Base-by-base conservation (phyloP, 345 rosid genomes). In the Bruguiera sexangula region DNA sequence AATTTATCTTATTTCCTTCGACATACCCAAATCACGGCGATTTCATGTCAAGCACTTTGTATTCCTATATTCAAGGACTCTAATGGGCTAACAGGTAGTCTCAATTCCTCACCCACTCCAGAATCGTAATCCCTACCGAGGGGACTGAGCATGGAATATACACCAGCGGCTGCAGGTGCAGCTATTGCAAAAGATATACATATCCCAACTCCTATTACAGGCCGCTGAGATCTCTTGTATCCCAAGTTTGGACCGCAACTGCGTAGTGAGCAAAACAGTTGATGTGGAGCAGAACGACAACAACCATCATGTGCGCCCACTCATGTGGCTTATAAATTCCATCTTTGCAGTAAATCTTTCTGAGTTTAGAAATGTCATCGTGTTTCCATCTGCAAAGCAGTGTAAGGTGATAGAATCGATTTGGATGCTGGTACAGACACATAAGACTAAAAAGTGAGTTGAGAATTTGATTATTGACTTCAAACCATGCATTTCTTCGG, bases 261-360 rank as follows among this genome's bases (percentile, higher is more conserved):
- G 96, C 99, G 53, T 95, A 92, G 67, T 92, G 97, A 62, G 99
- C 96, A 69, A 95, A 95, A 79, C 99, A 95, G 64, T 95, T 92
- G 60, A 92, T 51, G 66, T 95, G 89, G 50, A 95, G 96, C 66
- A 95, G 75, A 61, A 84, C 18, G 13, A 90, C 84, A 26, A 92
- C 96, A 20, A 86, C 88, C 92, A 88, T 82, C 71, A 95, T 88
- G 67, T 92, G 99, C 34, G 85, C 84, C 99, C 99, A 89, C 67
- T 95, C 97, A 32, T 87, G 89, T 1, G 99, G 99, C 73, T 92
- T 95, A 48, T 92, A 95, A 56, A 88, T 87, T 69, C 92, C 99
- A 5, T 90, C 76, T 79, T 92, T 92, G 83, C 99, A 92, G 77
- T 90, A 95, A 34, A 83, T 81, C 74, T 87, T 89, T 82, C 96